These are phyloP conservation scores for Phaeosphaeria sp. DNA, from an alignment of 2,329 filamentous ascomycete genomes.

Conservation along the genomic window DNA sequence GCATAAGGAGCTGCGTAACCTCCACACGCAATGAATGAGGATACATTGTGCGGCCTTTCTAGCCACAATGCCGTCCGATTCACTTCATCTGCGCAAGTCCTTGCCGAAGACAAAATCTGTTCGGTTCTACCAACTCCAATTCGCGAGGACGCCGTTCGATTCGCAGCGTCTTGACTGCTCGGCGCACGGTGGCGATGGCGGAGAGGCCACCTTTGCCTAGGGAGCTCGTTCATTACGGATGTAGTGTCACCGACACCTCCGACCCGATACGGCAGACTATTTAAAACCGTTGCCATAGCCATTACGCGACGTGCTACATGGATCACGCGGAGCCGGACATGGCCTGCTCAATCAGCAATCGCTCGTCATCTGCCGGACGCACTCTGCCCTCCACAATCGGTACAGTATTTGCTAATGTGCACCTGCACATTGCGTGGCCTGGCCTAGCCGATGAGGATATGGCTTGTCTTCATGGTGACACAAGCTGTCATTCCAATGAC, in stretches of 20 bases:
- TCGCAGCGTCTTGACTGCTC: conserved; percentile 11
- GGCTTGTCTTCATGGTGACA: conserved; percentile 16
- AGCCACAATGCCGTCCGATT: background rate
- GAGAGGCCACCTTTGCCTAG: conserved; percentile 26
- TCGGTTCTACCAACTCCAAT: background rate
- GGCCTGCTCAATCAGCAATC: background rate
- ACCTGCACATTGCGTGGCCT: too few species aligned
- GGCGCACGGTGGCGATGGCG: conserved; percentile 21
- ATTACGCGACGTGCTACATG: conserved; percentile 10
- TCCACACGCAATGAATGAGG: conserved; percentile 1
- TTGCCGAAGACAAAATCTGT: background rate
- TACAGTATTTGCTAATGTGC: background rate
- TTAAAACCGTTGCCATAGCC: conserved; percentile 4
- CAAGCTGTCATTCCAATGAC: conserved; percentile 12
- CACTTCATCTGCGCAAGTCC: conserved; percentile 2
- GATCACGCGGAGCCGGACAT: conserved; percentile 1
- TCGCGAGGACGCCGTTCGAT: background rate
- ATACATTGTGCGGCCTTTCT: background rate
- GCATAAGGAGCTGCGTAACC: conserved; percentile 19
- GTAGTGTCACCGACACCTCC: conserved; percentile 17
- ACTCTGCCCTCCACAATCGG: background rate
- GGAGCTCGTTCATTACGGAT: conserved; percentile 20
- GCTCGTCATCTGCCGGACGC: conserved; percentile 6
- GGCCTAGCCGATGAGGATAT: conserved; percentile 5
- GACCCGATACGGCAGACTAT: conserved; percentile 5